Conservation (phyloP, 2,329 filamentous ascomycete species). For the Sporothrix pseudoabietina region DNA sequence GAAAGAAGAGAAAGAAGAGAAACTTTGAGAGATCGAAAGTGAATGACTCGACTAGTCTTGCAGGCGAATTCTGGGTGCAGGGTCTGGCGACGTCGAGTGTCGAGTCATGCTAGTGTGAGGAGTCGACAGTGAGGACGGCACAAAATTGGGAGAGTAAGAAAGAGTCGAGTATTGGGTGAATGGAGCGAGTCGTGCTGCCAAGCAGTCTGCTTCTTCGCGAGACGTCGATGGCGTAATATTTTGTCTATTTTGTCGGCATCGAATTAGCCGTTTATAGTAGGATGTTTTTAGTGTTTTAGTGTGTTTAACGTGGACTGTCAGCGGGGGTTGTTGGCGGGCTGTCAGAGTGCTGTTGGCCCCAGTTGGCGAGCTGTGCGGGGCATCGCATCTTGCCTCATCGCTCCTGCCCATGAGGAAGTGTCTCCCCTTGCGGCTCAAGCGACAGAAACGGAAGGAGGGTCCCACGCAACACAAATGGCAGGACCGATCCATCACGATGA, state of each 20-base stretch:
- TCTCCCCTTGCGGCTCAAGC: background rate
- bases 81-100: background rate
- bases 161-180: background rate
- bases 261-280: background rate
- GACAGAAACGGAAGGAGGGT: background rate
- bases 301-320: background rate
- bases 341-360: background rate
- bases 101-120: conserved; percentile 31
- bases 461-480: background rate
- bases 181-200: background rate
- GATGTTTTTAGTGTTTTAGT: background rate
- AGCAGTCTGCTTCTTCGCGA: background rate
- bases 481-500: background rate
- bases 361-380: background rate
- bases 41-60: conserved; percentile 16
- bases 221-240: background rate
- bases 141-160: background rate
- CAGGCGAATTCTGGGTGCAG: background rate
- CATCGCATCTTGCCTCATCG: background rate
- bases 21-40: background rate
- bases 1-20: too few relatives aligned
- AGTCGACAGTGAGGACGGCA: background rate
- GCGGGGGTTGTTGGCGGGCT: background rate
- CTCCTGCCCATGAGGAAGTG: background rate
- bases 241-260: background rate